Evolutionary conservation across 129 eudicot genomes (phyloP).

Genomic region (Kitagawia praeruptora): DNA sequence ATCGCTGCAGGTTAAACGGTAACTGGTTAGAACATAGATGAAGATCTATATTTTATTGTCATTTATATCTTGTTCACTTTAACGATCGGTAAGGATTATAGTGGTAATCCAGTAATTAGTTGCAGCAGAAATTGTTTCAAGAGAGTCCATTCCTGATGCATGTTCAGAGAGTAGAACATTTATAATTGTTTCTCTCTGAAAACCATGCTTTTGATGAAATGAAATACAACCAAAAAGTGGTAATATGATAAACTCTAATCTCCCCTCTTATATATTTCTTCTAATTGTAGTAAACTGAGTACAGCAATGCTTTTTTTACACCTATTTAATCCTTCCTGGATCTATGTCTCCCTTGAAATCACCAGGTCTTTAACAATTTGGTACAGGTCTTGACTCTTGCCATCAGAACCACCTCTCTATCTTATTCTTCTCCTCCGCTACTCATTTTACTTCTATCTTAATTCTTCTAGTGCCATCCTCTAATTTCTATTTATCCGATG

Average conservation of each 20-base stretch:
- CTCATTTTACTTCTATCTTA: no score
- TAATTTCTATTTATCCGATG: no score
- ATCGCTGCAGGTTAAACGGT: conserved; percentile 44
- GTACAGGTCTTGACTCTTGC: not conserved
- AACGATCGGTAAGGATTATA: not conserved
- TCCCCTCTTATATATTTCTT: no score
- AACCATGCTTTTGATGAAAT: not conserved
- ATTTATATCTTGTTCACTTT: not conserved
- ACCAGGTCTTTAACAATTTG: not conserved
- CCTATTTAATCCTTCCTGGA: not conserved
- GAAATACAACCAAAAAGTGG: not conserved
- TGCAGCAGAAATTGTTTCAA: not conserved
- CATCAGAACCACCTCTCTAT: not conserved
- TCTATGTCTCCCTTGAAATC: not conserved
- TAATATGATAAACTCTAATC: no score
- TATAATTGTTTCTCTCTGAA: not conserved
- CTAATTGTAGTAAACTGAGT: no score
- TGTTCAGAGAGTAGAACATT: not conserved
- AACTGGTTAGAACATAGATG: conserved; percentile 2
- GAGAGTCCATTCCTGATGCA: not conserved
- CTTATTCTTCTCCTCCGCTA: no score
- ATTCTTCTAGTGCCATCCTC: not conserved
- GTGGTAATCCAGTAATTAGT: not conserved
- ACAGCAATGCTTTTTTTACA: not conserved
- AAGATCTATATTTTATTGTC: not conserved